phyloP scores from a whole-genome alignment of 1,284 basidiomycete genomes.

The Fomitopsis schrenkii region DNA sequence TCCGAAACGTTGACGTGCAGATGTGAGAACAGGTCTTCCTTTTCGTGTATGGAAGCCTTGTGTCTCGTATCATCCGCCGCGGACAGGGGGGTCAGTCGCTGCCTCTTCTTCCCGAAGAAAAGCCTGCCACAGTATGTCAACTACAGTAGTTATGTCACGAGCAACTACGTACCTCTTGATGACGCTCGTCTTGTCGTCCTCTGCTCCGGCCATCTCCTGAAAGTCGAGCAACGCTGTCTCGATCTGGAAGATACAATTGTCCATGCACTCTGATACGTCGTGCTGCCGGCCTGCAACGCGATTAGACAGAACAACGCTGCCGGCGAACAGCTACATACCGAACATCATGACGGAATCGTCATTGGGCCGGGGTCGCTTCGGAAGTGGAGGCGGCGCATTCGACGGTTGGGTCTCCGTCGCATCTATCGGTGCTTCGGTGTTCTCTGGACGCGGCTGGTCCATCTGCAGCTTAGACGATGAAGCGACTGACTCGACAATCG shows the following conservation, averaged over 20 bases:
- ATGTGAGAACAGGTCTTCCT: conserved; percentile 91
- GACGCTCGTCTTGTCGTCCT: conserved; percentile 62
- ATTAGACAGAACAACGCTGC: not conserved
- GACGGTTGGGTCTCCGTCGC: conserved; percentile 14
- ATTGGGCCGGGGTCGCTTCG: conserved; percentile 51
- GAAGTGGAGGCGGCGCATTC: conserved; percentile 48
- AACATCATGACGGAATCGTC: conserved; percentile 88
- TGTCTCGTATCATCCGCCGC: conserved; percentile 37
- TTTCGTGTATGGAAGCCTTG: conserved; percentile 68
- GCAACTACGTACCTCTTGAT: conserved; percentile 65
- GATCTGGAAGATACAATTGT: conserved; percentile 98
- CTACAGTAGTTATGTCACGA: not conserved
- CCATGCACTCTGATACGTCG: conserved; percentile 97
- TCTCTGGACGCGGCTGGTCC: conserved; percentile 39
- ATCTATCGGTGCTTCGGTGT: conserved; percentile 26
- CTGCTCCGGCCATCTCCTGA: conserved; percentile 53
- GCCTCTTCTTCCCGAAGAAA: conserved; percentile 80
- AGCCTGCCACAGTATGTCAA: conserved; percentile 44
- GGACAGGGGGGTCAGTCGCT: conserved; percentile 65
- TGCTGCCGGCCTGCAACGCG: conserved; percentile 83
- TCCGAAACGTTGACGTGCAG: conserved; percentile 91
- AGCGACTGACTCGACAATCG: conserved; percentile 4
- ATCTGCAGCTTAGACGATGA: conserved; percentile 20
- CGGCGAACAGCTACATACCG: conserved; percentile 40
- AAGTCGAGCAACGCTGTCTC: conserved; percentile 86